Evolutionary conservation across 176 grass and related monocot genomes (phyloP).

Genomic region (Coix lacrymajobi): DNA sequence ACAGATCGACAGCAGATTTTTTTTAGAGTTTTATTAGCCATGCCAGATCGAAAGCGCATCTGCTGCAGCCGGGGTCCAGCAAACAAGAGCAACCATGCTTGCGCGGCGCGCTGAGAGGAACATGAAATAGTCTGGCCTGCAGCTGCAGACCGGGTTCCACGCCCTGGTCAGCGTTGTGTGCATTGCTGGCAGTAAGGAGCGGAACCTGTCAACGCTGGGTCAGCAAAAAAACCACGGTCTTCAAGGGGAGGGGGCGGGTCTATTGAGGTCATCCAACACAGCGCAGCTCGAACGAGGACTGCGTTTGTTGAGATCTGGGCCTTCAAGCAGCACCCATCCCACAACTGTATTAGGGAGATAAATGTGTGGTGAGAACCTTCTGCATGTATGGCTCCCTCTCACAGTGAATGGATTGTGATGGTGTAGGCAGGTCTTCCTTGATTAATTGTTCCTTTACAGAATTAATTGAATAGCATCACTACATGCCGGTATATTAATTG

Average conservation of each 20-base stretch:
- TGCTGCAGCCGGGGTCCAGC: background rate
- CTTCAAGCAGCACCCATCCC: background rate
- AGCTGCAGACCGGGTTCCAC: constrained; percentile 18
- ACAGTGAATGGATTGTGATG: background rate
- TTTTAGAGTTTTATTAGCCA: background rate
- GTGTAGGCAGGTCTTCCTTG: background rate
- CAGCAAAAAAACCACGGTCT: background rate
- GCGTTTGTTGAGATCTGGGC: background rate
- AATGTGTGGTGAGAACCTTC: constrained; percentile 28
- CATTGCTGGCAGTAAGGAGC: background rate
- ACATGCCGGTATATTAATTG: background rate
- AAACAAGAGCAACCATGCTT: background rate
- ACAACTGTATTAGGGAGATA: background rate
- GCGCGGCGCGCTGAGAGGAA: background rate
- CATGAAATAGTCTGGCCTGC: background rate
- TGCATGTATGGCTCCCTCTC: constrained; percentile 8
- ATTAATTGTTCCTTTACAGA: background rate
- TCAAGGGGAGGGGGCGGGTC: background rate
- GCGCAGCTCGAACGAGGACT: background rate
- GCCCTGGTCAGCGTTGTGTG: background rate
- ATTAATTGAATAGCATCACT: background rate
- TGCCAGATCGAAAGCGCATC: background rate
- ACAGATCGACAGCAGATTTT: background rate
- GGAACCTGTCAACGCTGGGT: background rate
- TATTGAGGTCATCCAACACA: background rate